Evolutionary conservation across 1,284 basidiomycete genomes (phyloP).

Genomic region (Xerocomus amazonicus): DNA sequence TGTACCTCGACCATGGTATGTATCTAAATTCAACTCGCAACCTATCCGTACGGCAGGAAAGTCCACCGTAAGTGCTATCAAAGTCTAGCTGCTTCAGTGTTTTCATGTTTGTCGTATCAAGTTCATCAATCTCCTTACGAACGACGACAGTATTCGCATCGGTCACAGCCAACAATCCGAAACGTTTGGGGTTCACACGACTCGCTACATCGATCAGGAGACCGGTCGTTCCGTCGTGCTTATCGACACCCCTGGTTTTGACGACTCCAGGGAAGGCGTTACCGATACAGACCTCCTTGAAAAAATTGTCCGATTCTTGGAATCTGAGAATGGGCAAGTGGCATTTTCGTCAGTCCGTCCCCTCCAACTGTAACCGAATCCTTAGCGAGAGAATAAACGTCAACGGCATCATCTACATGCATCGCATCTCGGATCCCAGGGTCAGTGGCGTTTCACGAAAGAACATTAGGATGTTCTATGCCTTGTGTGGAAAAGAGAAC

Average conservation of each 20-base stretch:
- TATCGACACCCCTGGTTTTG: constrained; percentile 32
- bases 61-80: constrained; percentile 1
- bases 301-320: constrained; percentile 33
- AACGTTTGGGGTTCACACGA: neutral
- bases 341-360: neutral
- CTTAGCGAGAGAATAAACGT: neutral
- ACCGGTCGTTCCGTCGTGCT: constrained; percentile 17
- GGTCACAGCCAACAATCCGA: constrained; percentile 6
- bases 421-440: constrained; percentile 34
- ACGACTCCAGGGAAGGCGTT: constrained; percentile 22
- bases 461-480: constrained; percentile 43
- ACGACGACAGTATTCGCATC: constrained; percentile 1
- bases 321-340: constrained; percentile 34
- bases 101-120: neutral
- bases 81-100: neutral
- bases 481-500: constrained; percentile 41
- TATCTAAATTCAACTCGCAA: neutral
- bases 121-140: constrained; percentile 9
- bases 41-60: constrained; percentile 1
- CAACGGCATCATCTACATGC: constrained; percentile 36
- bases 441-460: constrained; percentile 41
- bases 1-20: neutral
- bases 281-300: constrained; percentile 28
- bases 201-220: neutral
- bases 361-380: neutral